Evolutionary conservation across 306 rosid genomes (phyloP), one percentile per base, ranked within the genome.

Genomic region (Trifolium repens): DNA sequence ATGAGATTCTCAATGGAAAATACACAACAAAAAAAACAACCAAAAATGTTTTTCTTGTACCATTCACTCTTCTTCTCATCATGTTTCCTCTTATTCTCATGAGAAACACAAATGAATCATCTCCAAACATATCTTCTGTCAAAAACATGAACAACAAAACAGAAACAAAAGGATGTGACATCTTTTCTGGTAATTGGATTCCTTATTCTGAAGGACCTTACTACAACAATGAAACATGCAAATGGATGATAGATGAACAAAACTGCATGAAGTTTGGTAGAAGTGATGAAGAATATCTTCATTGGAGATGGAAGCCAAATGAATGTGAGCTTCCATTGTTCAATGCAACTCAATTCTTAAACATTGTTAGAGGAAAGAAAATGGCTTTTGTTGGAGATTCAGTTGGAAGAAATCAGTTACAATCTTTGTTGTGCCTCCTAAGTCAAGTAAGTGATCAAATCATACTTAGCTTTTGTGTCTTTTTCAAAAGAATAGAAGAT

Each of bases 221-320:
- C 30, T 94, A 94, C 82, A 84, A 81, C n/a, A 84, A 90, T 37
- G 83, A 61, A 22, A 90, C 87, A 44, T 94, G 99, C 59, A 22
- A 71, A 39, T 79, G 60, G 74, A 90, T 94, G 27, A 75, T 85
- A 26, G 93, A 89, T 58, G 88, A 90, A 47, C 96, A 85, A 43
- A 94, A 94, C 50, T 94, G 99, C 86, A 16, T 94, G 61, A 92
- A 94, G 77, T 88, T 87, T 72, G 98, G 93, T 55, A 87, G 99
- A 11, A 85, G 91, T 1, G 96, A 92, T 53, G 50, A 17, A 14
- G 98, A 84, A 57, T 94, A 79, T 77, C 37, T 88, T 57, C 82
- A 87, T 10, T 94, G 99, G 99, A 80, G 92, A 75, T 94, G 99
- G 99, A 87, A 86, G 42, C 98, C 98, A 0, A 71, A 94, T n/a